Base-by-base conservation (phyloP, 73 alveolate species). In the Paramecium primaurelia region DNA sequence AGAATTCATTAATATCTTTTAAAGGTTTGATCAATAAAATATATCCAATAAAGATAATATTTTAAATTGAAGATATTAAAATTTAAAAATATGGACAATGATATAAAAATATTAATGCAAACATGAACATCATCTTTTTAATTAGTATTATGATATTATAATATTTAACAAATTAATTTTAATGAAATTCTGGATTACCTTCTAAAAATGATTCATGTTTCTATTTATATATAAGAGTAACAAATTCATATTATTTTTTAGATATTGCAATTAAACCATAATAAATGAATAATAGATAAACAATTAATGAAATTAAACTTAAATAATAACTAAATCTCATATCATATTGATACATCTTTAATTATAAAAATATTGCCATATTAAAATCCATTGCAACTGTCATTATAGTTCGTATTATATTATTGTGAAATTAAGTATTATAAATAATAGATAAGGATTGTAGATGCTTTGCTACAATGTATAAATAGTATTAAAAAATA, bases 381-480 rank as follows among this genome's bases (percentile, higher is more conserved):
- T 80, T 80, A 40, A 26, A 80, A 80, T 80, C 91, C 34, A 80
- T 40, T 22, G 91, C 91, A 10, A 80, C 77, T 20, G 91, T 36
- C 91, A 80, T 45, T 1, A 45, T 6, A 25, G 91, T 80, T 80
- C 91, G 30, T 10, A 80, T 14, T 8, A 80, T 25, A 11, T 34
- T 64, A 7, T 59, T 40, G 7, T 18, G 18, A 7, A 44, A 45
- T 8, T 45, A n/a, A 10, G 18, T 3, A 38, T 12, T 75, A 8
- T 30, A 30, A 30, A 12, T 36, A 25, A 3, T 12, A 4, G 47
- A 8, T 14, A 42, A 8, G 8, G 7, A 14, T 75, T 9, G 3
- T 6, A 75, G 14, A 42, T 75, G 38, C n/a, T 38, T 75, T 8
- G 69, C 47, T 22, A n/a, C 16, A 10, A 16, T 36, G 26, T 38